These are phyloP conservation scores for Russula sp. DNA, from an alignment of 768 basidiomycete species.

Conservation along the genomic window DNA sequence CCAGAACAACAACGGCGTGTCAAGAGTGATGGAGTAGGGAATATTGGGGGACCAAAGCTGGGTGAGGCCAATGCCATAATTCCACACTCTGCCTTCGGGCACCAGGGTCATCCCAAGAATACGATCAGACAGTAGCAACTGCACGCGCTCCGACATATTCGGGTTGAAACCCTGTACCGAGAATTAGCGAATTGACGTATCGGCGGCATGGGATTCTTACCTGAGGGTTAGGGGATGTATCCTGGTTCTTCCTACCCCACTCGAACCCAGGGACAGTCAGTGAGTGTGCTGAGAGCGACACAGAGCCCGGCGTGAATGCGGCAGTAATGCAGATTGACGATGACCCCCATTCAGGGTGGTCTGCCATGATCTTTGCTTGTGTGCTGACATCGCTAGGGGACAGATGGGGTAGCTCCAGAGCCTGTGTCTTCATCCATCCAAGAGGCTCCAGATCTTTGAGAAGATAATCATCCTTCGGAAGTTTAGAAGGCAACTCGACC, in stretches of 20 bases:
- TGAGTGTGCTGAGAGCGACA: constrained; percentile 89
- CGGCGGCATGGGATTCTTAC: constrained; percentile 29
- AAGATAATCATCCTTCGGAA: constrained; percentile 92
- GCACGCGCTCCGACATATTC: constrained; percentile 96
- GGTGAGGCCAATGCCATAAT: constrained; percentile 90
- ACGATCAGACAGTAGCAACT: constrained; percentile 88
- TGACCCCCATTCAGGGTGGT: constrained; percentile 91
- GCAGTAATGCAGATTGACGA: constrained; percentile 90
- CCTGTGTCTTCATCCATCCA: constrained; percentile 97
- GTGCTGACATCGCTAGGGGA: constrained; percentile 90
- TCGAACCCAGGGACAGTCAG: constrained; percentile 91
- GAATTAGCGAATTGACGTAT: constrained; percentile 5
- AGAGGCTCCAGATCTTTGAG: constrained; percentile 92
- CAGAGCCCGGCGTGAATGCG: constrained; percentile 97
- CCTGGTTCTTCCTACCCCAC: constrained; percentile 93
- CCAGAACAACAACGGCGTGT: constrained; percentile 95
- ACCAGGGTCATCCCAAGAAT: constrained; percentile 94
- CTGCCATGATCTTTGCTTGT: constrained; percentile 95
- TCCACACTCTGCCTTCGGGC: constrained; percentile 93
- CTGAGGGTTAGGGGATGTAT: constrained; percentile 75
- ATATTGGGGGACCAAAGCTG: constrained; percentile 83
- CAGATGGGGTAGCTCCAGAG: constrained; percentile 84
- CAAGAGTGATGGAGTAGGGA: constrained; percentile 76
- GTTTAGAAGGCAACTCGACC: constrained; percentile 81
- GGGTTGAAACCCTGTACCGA: constrained; percentile 78